Evolutionary conservation across 371 early-diverging fungal species (phyloP), one percentile per base, ranked within the genome.

Genomic region (Parasitella parasitica): DNA sequence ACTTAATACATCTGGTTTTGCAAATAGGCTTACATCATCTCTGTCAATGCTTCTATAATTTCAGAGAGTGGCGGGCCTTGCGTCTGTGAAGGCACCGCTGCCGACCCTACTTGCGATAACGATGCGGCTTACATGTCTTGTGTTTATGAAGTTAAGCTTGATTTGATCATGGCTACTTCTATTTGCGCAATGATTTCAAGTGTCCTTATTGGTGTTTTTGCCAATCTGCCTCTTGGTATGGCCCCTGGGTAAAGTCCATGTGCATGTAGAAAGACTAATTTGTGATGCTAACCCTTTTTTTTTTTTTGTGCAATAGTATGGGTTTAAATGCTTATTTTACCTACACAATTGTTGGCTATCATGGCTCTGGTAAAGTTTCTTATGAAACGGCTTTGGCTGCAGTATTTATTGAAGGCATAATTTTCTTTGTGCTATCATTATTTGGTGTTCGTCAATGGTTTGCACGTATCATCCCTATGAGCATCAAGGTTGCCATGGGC

Each of bases 241-340:
- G 91, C 92, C 0, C 91, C 91, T 30, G 91, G 90, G 65, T 65
- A 55, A 55, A 49, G 20, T 52, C 36, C 6, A 37, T 34, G 41
- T 51, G 4, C 13, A 26, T 22, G 22, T 4, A 32, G n/a, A 32
- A 8, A 8, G 3, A 43, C 22, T 18, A 43, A 43, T 43, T 43
- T 43, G 43, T 43, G 22, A 30, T 27, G 27, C 34, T 53, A 15
- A 55, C n/a, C n/a, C n/a, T n/a, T n/a, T n/a, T n/a, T n/a, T n/a
- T n/a, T n/a, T n/a, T n/a, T n/a, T n/a, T 32, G 1, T 32, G 32
- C 32, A 32, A 32, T 39, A 65, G 69, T 55, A 88, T 93, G 89
- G 93, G 93, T 32, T 75, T 91, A 43, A 91, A 89, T 66, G 91
- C 91, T 54, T 93, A 91, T 69, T 91, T 93, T 64, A 85, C 91